phyloP scores from a whole-genome alignment of 768 basidiomycete species.

The Mycena leptocephala region DNA sequence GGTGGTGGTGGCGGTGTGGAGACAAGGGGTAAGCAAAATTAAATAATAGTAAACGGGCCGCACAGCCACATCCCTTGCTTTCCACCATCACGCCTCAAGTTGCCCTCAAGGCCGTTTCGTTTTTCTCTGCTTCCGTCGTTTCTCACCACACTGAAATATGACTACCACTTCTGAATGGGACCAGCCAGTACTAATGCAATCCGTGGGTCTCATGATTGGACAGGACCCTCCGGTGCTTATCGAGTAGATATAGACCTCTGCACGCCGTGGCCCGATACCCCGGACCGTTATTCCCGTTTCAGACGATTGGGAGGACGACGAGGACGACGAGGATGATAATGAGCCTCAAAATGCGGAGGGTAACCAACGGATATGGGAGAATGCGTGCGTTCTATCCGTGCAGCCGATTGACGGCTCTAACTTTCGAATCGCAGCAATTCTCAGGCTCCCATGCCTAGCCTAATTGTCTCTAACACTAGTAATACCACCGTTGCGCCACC shows the following conservation, averaged over 20 bases:
- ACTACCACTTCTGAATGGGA: slow-evolving; percentile 18
- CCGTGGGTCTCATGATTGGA: slow-evolving; percentile 12
- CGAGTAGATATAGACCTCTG: slow-evolving; percentile 25
- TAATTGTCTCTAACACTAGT: slow-evolving; percentile 63
- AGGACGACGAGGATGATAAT: slow-evolving; percentile 59
- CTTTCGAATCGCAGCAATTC: slow-evolving; percentile 58
- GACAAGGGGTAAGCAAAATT: no score
- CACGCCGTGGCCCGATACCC: slow-evolving; percentile 15
- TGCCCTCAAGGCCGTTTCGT: not conserved
- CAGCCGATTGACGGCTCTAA: not conserved
- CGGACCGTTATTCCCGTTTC: slow-evolving; percentile 41
- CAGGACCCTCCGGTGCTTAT: not conserved
- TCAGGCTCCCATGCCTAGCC: slow-evolving; percentile 78
- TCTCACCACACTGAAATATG: not conserved
- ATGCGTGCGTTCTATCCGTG: slow-evolving; percentile 69
- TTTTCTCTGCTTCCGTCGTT: not conserved
- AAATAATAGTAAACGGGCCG: not conserved
- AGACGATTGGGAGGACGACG: slow-evolving; percentile 76
- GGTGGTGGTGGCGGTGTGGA: no score
- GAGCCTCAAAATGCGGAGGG: slow-evolving; percentile 52
- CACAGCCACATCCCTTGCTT: not conserved
- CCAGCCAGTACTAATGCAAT: slow-evolving; percentile 13
- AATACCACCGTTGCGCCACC: slow-evolving; percentile 64
- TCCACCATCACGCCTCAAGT: not conserved
- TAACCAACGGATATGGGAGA: slow-evolving; percentile 73